Base-by-base conservation (phyloP, 441 rosid genomes). In the Codiaeum variegatum region DNA sequence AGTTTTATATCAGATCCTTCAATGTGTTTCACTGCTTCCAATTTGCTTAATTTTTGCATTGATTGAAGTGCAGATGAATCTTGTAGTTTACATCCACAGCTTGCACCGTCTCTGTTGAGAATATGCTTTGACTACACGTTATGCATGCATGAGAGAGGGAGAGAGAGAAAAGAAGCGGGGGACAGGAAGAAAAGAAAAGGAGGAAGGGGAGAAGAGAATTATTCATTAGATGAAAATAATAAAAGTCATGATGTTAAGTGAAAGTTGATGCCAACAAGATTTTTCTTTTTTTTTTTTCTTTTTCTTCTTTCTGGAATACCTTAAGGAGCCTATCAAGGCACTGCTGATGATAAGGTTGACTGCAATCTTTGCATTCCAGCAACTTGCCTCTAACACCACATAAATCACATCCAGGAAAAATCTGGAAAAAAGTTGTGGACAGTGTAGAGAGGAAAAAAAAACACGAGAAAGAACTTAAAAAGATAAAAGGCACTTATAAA, bases 301-400 rank as follows among this genome's bases (percentile, higher is more conserved):
- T 40, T 7, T 16, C 26, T 55, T 54, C 71, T 44, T 24, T 66
- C 26, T 73, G n/a, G 16, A 31, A 68, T 77, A 74, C 81, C 83
- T 74, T 61, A 52, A 8, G 29, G 29, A 66, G 42, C 46, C 24
- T 56, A 32, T 67, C 78, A 75, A 72, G 47, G 58, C 83, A 77
- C 31, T 61, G 71, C 62, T 74, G 73, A 79, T 79, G 79, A 69
- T 44, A 77, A 24, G 51, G 70, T 59, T 23, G 77, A 51, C 69
- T 56, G 74, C 81, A 79, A 46, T 79, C 69, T 65, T 70, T 58
- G 66, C 79, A 77, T 31, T 62, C 68, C 69, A 76, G 54, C 23
- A 76, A 69, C 78, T 73, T 76, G 69, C 67, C 75, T 67, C 70
- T 60, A 10, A 64, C 62, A 52, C 70, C 82, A 76, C 72, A 76